Conservation (phyloP, 495 filamentous ascomycete genomes). For the Thermochaetoides thermophila region DNA sequence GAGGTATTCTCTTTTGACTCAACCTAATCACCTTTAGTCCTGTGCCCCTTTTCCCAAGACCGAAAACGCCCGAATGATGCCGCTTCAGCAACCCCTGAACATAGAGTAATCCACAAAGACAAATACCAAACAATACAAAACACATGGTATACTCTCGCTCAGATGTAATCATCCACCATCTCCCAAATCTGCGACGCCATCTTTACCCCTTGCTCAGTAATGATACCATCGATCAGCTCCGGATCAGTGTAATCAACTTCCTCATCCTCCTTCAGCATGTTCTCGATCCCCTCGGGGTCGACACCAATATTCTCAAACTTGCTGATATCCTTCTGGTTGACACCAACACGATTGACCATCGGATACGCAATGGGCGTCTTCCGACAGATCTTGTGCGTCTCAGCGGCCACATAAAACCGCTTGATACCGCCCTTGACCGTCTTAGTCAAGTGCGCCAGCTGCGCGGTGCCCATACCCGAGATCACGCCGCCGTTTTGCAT, state of each 20-base stretch:
- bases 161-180: slow-evolving; percentile 21
- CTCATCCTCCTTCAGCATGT: slow-evolving; percentile 17
- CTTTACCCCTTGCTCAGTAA: slow-evolving; percentile 31
- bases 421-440: slow-evolving; percentile 42
- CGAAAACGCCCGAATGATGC: no score
- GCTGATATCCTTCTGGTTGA: slow-evolving; percentile 54
- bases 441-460: slow-evolving; percentile 72
- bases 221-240: slow-evolving; percentile 12
- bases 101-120: no score
- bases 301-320: slow-evolving; percentile 45
- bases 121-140: no score
- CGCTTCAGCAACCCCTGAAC: no score
- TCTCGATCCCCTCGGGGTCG: slow-evolving; percentile 18
- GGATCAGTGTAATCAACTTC: slow-evolving; percentile 71
- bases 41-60: no score
- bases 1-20: no score
- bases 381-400: slow-evolving; percentile 63
- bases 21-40: no score
- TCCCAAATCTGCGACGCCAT: slow-evolving; percentile 23
- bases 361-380: slow-evolving; percentile 15
- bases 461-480: slow-evolving; percentile 78
- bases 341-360: slow-evolving; percentile 17
- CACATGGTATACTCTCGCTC: no score
- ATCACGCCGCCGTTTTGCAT: slow-evolving; percentile 90
- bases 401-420: slow-evolving; percentile 80